These are phyloP conservation scores for Pelargonium cotyledonis DNA, from an alignment of 441 rosid species.

Conservation along the genomic window DNA sequence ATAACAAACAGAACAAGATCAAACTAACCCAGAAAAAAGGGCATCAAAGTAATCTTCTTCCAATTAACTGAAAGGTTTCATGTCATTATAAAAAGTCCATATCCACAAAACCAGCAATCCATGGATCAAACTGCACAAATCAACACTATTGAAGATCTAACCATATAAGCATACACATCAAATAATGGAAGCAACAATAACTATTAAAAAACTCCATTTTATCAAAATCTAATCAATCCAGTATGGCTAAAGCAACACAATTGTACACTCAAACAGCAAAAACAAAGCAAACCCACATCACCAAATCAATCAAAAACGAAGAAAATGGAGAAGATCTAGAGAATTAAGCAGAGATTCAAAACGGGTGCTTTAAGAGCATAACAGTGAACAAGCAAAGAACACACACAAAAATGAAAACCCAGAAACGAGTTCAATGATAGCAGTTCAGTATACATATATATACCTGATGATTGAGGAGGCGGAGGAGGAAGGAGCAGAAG, in stretches of 20 bases:
- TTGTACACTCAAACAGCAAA: constrained; percentile 9
- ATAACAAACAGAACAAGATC: too few species aligned
- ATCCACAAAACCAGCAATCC: constrained; percentile 1
- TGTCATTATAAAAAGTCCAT: background rate
- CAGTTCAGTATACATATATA: background rate
- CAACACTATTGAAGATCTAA: constrained; percentile 1
- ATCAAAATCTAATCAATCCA: background rate
- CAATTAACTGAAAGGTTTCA: background rate
- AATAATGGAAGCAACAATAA: background rate
- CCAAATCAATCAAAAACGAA: constrained; percentile 14
- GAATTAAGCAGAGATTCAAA: constrained; percentile 15
- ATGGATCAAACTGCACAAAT: background rate
- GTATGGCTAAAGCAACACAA: constrained; percentile 1
- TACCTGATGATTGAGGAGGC: background rate
- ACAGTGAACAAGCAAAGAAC: background rate
- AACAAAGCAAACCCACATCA: constrained; percentile 13
- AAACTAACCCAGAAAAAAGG: background rate
- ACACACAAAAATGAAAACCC: background rate
- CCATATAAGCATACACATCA: background rate
- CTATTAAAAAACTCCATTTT: background rate
- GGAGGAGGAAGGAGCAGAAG: background rate
- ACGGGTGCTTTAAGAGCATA: constrained; percentile 25
- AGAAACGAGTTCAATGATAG: constrained; percentile 5
- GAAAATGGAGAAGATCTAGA: constrained; percentile 40
- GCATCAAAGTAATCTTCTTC: background rate